Evolutionary conservation across 768 basidiomycete species (phyloP).

Genomic region (Galerina marginata): DNA sequence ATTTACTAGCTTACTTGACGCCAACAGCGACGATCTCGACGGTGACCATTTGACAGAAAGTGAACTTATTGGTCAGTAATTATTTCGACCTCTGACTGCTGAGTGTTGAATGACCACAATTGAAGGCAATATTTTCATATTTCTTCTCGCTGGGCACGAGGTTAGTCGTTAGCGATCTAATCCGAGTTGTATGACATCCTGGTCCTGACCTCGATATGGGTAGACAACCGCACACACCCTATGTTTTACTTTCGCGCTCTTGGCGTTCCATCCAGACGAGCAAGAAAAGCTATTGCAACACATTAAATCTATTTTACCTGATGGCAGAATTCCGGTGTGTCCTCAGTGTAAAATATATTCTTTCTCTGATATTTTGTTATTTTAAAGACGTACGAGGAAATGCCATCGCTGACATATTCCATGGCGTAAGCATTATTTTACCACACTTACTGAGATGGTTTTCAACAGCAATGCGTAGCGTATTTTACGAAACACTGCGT

Average conservation of each 20-base stretch:
- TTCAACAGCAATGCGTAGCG: constrained; percentile 14
- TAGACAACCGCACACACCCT: constrained; percentile 45
- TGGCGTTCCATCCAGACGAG: constrained; percentile 49
- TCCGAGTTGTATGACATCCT: constrained; percentile 35
- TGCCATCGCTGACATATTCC: constrained; percentile 42
- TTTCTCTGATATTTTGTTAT: not conserved
- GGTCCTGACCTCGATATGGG: constrained; percentile 31
- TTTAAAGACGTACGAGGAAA: constrained; percentile 44
- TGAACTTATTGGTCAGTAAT: constrained; percentile 41
- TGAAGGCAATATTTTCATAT: constrained; percentile 47
- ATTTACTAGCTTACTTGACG: constrained; percentile 53
- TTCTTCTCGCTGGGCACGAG: constrained; percentile 64
- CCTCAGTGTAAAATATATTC: constrained; percentile 4
- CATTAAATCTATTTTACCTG: constrained; percentile 36
- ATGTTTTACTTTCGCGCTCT: constrained; percentile 43
- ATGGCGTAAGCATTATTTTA: constrained; percentile 30
- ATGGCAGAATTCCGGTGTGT: constrained; percentile 37
- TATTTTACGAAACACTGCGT: constrained; percentile 55
- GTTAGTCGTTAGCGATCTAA: constrained; percentile 40
- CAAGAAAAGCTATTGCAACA: constrained; percentile 50
- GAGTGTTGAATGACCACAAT: not conserved
- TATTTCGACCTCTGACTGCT: not conserved
- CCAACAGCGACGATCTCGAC: constrained; percentile 43
- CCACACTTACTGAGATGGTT: not conserved
- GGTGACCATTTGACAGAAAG: constrained; percentile 38